Percentiles rank a stretch among this genome's conserved stretches.
phyloP scores from a whole-genome alignment of 768 basidiomycete species.

The Auricularia sp. region DNA sequence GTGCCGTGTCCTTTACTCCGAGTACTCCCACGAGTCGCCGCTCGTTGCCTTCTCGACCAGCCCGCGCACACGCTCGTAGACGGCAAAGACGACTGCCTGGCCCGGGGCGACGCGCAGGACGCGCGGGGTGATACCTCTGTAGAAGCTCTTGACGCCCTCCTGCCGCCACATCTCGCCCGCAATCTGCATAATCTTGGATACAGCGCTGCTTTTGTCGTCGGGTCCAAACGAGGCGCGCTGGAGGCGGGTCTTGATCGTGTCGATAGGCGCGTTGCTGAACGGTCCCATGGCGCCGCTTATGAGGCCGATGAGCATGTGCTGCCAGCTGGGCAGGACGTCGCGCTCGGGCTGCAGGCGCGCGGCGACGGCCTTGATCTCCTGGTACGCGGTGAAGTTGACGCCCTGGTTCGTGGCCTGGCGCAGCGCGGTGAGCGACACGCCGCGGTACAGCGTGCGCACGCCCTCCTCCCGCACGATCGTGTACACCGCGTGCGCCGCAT shows the following conservation, averaged over 20 bases:
- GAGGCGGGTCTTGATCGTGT: conserved; percentile 78
- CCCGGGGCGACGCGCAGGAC: conserved; percentile 95
- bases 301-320: conserved; percentile 90
- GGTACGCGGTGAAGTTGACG: conserved; percentile 97
- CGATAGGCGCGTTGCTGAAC: conserved; percentile 93
- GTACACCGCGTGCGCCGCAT: conserved; percentile 94
- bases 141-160: conserved; percentile 86
- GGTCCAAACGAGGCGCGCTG: conserved; percentile 32
- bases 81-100: conserved; percentile 93
- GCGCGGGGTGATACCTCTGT: conserved; percentile 96
- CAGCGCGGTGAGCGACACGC: conserved; percentile 85
- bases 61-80: conserved; percentile 81
- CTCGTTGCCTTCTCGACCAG: conserved; percentile 60
- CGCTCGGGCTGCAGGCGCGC: conserved; percentile 69
- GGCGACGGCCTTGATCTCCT: conserved; percentile 84
- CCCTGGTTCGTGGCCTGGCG: conserved; percentile 98
- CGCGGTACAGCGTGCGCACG: conserved; percentile 72
- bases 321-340: conserved; percentile 78
- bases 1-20: conserved; percentile 35
- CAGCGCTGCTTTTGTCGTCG: conserved; percentile 37
- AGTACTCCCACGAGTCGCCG: conserved; percentile 48
- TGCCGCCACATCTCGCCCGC: conserved; percentile 86
- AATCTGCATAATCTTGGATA: conserved; percentile 72
- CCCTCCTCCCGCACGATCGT: conserved; percentile 93
- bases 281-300: conserved; percentile 98